Evolutionary conservation across 2,329 filamentous ascomycete genomes (phyloP).

Genomic region (Domatiomyces catenatus): DNA sequence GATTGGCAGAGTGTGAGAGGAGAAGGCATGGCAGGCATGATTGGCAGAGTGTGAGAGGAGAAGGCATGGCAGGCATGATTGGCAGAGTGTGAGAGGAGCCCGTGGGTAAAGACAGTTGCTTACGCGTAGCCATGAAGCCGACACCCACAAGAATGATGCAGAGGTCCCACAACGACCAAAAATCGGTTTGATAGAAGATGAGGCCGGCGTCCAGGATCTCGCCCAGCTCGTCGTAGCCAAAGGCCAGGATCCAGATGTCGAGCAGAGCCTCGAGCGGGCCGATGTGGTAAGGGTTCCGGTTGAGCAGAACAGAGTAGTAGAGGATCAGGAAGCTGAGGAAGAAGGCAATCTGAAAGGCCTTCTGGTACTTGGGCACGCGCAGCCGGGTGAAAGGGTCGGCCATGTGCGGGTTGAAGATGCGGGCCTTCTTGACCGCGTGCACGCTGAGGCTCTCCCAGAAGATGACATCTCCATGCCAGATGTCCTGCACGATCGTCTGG

Average conservation of each 20-base stretch:
- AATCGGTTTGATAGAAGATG: conserved; percentile 68
- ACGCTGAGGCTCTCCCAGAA: conserved; percentile 73
- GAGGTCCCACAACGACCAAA: conserved; percentile 63
- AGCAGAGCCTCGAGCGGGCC: conserved; percentile 56
- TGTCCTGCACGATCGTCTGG: conserved; percentile 67
- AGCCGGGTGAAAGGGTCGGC: conserved; percentile 61
- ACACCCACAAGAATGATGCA: conserved; percentile 59
- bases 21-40: no score
- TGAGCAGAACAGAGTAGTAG: conserved; percentile 75
- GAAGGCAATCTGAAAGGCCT: conserved; percentile 69
- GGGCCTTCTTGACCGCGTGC: conserved; percentile 57
- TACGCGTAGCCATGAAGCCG: conserved; percentile 56
- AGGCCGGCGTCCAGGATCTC: conserved; percentile 76
- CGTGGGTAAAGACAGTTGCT: conserved; percentile 25
- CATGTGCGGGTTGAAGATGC: conserved; percentile 53
- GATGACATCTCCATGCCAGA: conserved; percentile 74
- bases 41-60: conserved; percentile 14
- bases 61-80: no score
- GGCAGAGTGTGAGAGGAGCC: neutral
- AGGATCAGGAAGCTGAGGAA: conserved; percentile 61
- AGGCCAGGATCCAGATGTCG: conserved; percentile 75
- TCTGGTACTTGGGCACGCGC: conserved; percentile 69
- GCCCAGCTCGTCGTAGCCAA: conserved; percentile 73
- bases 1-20: conserved; percentile 14
- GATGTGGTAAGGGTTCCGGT: conserved; percentile 51